These are phyloP conservation scores for Multifurca ochricompacta DNA, from an alignment of 768 basidiomycete genomes.

Conservation along the genomic window DNA sequence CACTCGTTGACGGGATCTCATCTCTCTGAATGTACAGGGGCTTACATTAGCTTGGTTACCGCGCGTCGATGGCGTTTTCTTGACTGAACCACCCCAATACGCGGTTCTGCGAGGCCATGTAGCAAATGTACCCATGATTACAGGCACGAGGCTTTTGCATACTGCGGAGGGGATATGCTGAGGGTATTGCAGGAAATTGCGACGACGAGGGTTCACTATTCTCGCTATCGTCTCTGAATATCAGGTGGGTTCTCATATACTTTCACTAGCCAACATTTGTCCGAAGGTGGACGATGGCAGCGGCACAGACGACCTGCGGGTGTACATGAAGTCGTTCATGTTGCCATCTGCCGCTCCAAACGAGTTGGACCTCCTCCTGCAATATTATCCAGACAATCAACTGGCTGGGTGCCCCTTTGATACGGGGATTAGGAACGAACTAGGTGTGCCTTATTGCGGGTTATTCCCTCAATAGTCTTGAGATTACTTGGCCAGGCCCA, in stretches of 20 bases:
- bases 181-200: slow-evolving; percentile 7
- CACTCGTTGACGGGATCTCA: not conserved
- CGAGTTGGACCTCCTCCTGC: slow-evolving; percentile 3
- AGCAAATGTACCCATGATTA: slow-evolving; percentile 20
- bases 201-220: slow-evolving; percentile 20
- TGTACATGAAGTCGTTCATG: slow-evolving; percentile 8
- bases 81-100: slow-evolving; percentile 19
- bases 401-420: slow-evolving; percentile 22
- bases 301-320: not conserved
- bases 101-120: slow-evolving; percentile 20
- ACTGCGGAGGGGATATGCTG: not conserved
- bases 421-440: slow-evolving; percentile 11
- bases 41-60: slow-evolving; percentile 19
- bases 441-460: not conserved
- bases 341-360: not conserved
- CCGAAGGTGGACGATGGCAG: not conserved
- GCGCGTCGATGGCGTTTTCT: slow-evolving; percentile 22
- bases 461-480: not conserved
- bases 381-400: slow-evolving; percentile 22
- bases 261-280: not conserved
- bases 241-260: slow-evolving; percentile 6
- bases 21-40: not conserved
- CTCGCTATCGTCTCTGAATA: slow-evolving; percentile 10
- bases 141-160: not conserved
- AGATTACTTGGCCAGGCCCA: not conserved